Percentiles rank a stretch among this genome's conserved stretches.
Evolutionary conservation across 1,284 basidiomycete genomes (phyloP).

Genomic region (Apiotrichum akiyoshidainum): DNA sequence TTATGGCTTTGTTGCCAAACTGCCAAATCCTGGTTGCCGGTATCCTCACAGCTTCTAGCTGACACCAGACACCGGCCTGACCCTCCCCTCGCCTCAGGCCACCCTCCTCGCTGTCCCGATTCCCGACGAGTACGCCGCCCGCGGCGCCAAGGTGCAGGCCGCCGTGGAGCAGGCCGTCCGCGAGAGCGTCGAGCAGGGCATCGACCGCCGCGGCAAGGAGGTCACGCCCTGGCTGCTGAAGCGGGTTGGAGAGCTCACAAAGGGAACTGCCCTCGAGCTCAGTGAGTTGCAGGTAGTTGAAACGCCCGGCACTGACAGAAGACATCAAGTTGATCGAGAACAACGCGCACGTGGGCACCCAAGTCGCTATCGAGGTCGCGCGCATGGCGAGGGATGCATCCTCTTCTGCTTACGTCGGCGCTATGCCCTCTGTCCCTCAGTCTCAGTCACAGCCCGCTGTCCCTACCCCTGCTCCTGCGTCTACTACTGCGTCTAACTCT

Average conservation of each 20-base stretch:
- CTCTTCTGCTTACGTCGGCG: not conserved
- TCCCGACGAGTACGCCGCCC: conserved; percentile 67
- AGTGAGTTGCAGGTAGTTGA: conserved; percentile 55
- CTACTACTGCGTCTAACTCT: not conserved
- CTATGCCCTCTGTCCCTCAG: not conserved
- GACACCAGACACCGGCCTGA: conserved; percentile 39
- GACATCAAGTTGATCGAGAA: conserved; percentile 90
- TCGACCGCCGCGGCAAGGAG: conserved; percentile 80
- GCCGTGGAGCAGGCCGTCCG: conserved; percentile 79
- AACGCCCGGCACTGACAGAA: conserved; percentile 27
- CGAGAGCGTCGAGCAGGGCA: conserved; percentile 77
- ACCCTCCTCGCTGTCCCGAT: conserved; percentile 88
- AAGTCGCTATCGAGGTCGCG: conserved; percentile 72
- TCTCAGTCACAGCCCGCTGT: not conserved
- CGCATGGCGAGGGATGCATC: not conserved
- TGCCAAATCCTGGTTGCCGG: too few species aligned
- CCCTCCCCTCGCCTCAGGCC: conserved; percentile 41
- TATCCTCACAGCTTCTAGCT: not conserved
- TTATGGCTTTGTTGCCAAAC: too few species aligned
- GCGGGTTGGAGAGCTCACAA: conserved; percentile 77
- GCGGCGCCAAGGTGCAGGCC: conserved; percentile 68
- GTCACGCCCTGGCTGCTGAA: conserved; percentile 92
- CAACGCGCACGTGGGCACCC: conserved; percentile 79
- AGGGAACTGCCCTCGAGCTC: conserved; percentile 67
- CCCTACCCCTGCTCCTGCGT: not conserved